Conservation (phyloP, 2,329 filamentous ascomycete genomes). For the Geosmithia morbida region DNA sequence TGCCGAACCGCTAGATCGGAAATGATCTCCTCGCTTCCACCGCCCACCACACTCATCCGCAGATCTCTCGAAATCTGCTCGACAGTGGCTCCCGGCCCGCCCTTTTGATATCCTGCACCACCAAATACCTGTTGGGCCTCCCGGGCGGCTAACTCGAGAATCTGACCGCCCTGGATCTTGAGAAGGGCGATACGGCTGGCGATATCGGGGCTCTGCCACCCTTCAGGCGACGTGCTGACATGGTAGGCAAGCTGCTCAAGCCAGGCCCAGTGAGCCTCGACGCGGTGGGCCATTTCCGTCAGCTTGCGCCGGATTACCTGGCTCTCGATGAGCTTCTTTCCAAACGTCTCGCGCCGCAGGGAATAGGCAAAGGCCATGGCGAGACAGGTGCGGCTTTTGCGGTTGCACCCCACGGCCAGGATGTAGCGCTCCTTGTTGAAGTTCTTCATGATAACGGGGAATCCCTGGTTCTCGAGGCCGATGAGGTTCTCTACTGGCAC, state of each 20-base stretch:
- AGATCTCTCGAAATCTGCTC: slow-evolving; percentile 40
- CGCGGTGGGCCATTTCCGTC: slow-evolving; percentile 39
- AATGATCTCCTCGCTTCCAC: slow-evolving; percentile 40
- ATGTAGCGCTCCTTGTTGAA: slow-evolving; percentile 46
- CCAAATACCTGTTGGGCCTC: slow-evolving; percentile 41
- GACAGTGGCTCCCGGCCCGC: slow-evolving; percentile 29
- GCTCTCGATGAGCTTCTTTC: slow-evolving; percentile 39
- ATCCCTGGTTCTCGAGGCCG: slow-evolving; percentile 38
- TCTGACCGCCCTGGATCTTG: slow-evolving; percentile 33
- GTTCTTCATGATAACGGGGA: slow-evolving; percentile 43
- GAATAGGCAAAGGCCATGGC: slow-evolving; percentile 38
- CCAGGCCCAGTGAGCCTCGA: slow-evolving; percentile 48
- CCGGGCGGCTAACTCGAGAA: slow-evolving; percentile 32
- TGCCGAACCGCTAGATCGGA: slow-evolving; percentile 35
- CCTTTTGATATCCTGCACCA: slow-evolving; percentile 34
- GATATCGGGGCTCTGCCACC: slow-evolving; percentile 12
- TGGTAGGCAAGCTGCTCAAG: slow-evolving; percentile 46
- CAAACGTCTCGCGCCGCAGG: slow-evolving; percentile 39
- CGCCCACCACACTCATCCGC: slow-evolving; percentile 28
- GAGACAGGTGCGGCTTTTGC: slow-evolving; percentile 40
- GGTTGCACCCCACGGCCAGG: slow-evolving; percentile 40
- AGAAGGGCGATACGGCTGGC: slow-evolving; percentile 15
- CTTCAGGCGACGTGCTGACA: slow-evolving; percentile 17
- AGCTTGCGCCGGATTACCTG: slow-evolving; percentile 47
- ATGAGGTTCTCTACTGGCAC: slow-evolving; percentile 39